Evolutionary conservation across 2,329 filamentous ascomycete genomes (phyloP), one percentile per base, ranked within the genome.

Genomic region (Microcyclospora pomicola): DNA sequence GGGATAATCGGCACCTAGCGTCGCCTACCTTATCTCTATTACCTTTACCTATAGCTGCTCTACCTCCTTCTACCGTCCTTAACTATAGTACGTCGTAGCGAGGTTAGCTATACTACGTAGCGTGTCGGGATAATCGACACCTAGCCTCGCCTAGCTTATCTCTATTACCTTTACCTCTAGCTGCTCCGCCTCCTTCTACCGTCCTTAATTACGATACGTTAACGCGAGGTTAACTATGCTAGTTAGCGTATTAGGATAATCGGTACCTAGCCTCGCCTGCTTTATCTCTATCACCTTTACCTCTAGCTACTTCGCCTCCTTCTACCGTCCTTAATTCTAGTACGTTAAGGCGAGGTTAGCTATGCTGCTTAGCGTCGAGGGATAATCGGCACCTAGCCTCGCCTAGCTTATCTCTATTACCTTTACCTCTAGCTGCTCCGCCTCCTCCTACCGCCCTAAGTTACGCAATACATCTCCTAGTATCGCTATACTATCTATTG

Each of bases 301-400:
- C 2, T 29, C 9, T 12, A 45, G 34, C 30, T 38, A n/a, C 28
- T 45, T 37, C 9, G 43, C 43, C 30, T 41, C 32, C 13, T 15
- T 36, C 9, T 7, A 40, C 15, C 31, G 31, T 11, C 40, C 40
- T 36, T 35, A 33, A 13, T 36, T 28, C 1, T 2, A 12, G 24
- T 30, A 39, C n/a, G 35, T 38, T 12, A 24, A 27, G 12, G 41
- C 41, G 14, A 45, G 41, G 24, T 41, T 37, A 14, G 5, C 12
- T 15, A 41, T 43, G 31, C 33, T 43, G 2, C 11, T 29, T 12
- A 39, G 33, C 31, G 37, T 44, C 15, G 31, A 10, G 7, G 38
- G 41, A 41, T 45, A 41, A 27, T 38, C 43, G 11, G 14, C 10
- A 2, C 41, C 43, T 6, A 43, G 38, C 28, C 35, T 33, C 34